Evolutionary conservation across 2,329 filamentous ascomycete species (phyloP).

Genomic region (Colletotrichum theobromicola): DNA sequence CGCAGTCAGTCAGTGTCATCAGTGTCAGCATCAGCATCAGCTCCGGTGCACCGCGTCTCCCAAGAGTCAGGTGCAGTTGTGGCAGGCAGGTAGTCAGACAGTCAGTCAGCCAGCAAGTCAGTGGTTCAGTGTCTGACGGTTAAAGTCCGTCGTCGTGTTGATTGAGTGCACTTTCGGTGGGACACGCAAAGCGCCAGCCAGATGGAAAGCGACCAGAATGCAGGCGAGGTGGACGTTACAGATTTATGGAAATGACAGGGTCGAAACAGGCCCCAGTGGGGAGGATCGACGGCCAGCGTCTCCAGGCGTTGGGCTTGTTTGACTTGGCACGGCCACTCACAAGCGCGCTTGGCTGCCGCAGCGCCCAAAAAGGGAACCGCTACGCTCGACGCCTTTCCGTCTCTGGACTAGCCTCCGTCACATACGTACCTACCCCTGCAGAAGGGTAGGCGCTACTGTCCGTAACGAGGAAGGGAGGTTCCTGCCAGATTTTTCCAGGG

Average conservation of each 20-base stretch:
- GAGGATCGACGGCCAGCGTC: slow-evolving; percentile 12
- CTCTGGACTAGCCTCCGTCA: neutral
- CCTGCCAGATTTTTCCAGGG: neutral
- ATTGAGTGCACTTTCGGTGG: neutral
- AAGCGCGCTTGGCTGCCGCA: slow-evolving; percentile 17
- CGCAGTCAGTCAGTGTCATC: neutral
- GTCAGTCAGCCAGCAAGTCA: neutral
- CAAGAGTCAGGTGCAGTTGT: neutral
- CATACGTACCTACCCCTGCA: neutral
- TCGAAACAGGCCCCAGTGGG: slow-evolving; percentile 15
- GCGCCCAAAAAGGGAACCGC: slow-evolving; percentile 9
- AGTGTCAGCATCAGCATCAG: neutral
- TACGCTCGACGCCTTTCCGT: slow-evolving; percentile 9
- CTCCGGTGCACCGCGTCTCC: neutral
- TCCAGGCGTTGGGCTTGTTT: slow-evolving; percentile 10
- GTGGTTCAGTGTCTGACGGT: neutral
- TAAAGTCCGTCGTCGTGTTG: neutral
- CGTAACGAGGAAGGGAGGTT: neutral
- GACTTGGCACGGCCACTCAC: slow-evolving; percentile 19
- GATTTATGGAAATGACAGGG: slow-evolving; percentile 20
- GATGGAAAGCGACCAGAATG: neutral
- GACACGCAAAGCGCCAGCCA: neutral
- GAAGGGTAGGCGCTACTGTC: neutral
- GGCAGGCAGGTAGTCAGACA: neutral
- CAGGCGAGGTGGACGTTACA: slow-evolving; percentile 14